phyloP scores from a whole-genome alignment of 768 basidiomycete genomes.

The Sarcodon sp. region DNA sequence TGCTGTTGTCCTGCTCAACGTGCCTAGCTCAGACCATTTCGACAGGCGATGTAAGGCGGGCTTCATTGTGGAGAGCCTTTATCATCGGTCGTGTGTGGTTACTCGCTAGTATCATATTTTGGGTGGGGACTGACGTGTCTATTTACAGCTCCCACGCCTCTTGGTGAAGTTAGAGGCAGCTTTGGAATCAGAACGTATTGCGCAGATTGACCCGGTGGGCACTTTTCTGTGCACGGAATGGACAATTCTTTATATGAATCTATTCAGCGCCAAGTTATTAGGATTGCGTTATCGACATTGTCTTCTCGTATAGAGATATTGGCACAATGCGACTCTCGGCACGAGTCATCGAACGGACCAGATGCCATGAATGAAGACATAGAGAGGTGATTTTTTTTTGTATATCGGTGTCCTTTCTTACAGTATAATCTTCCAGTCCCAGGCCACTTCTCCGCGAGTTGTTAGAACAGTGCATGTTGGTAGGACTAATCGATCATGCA shows the following conservation, averaged over 20 bases:
- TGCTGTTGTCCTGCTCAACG: conserved; percentile 49
- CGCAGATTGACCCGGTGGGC: conserved; percentile 48
- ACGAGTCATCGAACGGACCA: conserved; percentile 2
- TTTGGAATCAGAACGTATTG: conserved; percentile 35
- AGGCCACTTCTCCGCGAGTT: conserved; percentile 27
- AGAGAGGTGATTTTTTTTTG: background rate
- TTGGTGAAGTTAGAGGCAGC: conserved; percentile 41
- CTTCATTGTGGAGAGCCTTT: conserved; percentile 55
- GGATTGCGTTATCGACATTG: conserved; percentile 34
- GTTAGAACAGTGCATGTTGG: conserved; percentile 38
- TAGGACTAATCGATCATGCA: conserved; percentile 40
- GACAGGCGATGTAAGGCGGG: conserved; percentile 2
- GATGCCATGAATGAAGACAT: conserved; percentile 5
- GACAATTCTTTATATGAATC: conserved; percentile 6
- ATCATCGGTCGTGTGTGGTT: conserved; percentile 53
- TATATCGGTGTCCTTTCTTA: conserved; percentile 1
- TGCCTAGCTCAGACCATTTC: conserved; percentile 41
- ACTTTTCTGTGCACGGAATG: background rate
- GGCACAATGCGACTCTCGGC: conserved; percentile 32
- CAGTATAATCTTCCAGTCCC: conserved; percentile 1
- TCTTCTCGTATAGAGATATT: conserved; percentile 43
- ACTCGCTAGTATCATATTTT: conserved; percentile 1
- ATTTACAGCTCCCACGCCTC: conserved; percentile 44
- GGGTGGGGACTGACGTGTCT: conserved; percentile 1
- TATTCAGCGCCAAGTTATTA: conserved; percentile 26